phyloP scores from a whole-genome alignment of 345 rosid species.

The Geranium rotundifolium region DNA sequence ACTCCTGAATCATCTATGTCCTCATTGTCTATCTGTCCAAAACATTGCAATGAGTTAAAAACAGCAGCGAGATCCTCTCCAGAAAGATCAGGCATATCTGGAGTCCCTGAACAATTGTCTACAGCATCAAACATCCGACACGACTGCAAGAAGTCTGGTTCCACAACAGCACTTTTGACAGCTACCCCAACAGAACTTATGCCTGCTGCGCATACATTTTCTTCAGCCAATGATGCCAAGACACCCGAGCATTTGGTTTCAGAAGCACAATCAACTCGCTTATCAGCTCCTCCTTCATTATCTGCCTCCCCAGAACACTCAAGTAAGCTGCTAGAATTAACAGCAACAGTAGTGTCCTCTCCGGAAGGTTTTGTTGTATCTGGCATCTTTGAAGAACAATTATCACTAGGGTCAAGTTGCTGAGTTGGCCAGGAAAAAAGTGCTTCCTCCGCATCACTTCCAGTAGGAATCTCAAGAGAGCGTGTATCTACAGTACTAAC shows the following conservation, averaged over 20 bases:
- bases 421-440: slow-evolving; percentile 8
- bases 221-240: slow-evolving; percentile 14
- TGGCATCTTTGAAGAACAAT: slow-evolving; percentile 14
- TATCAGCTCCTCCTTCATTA: slow-evolving; percentile 11
- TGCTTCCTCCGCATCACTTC: not conserved
- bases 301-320: slow-evolving; percentile 13
- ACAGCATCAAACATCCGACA: slow-evolving; percentile 11
- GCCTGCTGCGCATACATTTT: slow-evolving; percentile 14
- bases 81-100: slow-evolving; percentile 7
- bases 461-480: not conserved
- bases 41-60: too few species aligned
- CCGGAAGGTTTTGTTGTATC: not conserved
- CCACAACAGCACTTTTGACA: slow-evolving; percentile 8
- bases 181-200: slow-evolving; percentile 15
- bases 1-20: too few species aligned
- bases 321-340: slow-evolving; percentile 4
- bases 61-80: too few species aligned
- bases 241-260: slow-evolving; percentile 5
- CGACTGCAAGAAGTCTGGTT: slow-evolving; percentile 8
- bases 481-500: too few species aligned
- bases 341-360: not conserved
- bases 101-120: slow-evolving; percentile 10
- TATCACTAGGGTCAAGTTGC: slow-evolving; percentile 9
- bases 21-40: too few species aligned
- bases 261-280: slow-evolving; percentile 9